phyloP scores from a whole-genome alignment of 2,329 filamentous ascomycete genomes.

The Cladosporium austrohemisphaericum region DNA sequence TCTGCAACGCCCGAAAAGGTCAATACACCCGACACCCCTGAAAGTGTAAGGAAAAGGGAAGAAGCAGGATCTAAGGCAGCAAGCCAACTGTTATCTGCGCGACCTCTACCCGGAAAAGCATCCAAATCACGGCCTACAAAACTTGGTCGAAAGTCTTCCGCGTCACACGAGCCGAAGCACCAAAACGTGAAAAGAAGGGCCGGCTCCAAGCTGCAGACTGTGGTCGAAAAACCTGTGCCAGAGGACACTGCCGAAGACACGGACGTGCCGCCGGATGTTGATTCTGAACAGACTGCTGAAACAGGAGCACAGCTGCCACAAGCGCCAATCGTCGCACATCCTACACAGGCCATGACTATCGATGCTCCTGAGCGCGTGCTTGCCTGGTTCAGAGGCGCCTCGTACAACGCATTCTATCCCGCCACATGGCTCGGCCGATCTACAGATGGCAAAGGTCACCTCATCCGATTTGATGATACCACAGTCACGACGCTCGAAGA shows the following conservation, averaged over 20 bases:
- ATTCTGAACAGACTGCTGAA: background rate
- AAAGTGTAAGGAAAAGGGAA: slow-evolving; percentile 33
- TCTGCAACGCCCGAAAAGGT: slow-evolving; percentile 17
- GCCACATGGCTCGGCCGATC: slow-evolving; percentile 54
- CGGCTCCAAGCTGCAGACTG: slow-evolving; percentile 7
- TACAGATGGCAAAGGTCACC: slow-evolving; percentile 40
- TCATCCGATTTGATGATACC: slow-evolving; percentile 48
- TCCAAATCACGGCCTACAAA: background rate
- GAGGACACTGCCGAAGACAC: background rate
- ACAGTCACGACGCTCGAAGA: slow-evolving; percentile 40
- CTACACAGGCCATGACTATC: background rate
- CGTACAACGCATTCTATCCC: slow-evolving; percentile 52
- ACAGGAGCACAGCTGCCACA: background rate
- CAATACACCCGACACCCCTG: slow-evolving; percentile 22
- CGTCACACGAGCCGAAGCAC: background rate
- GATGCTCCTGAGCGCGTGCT: slow-evolving; percentile 50
- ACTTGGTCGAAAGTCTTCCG: background rate
- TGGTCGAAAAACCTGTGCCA: background rate
- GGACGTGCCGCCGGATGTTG: background rate
- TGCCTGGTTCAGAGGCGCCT: slow-evolving; percentile 54
- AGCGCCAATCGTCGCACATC: no score
- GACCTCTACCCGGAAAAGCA: slow-evolving; percentile 8
- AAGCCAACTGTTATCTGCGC: slow-evolving; percentile 26
- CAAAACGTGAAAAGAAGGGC: background rate
- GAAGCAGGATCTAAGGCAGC: slow-evolving; percentile 34